These are phyloP conservation scores for Lactifluus pinguis DNA, from an alignment of 768 basidiomycete genomes.

Conservation along the genomic window DNA sequence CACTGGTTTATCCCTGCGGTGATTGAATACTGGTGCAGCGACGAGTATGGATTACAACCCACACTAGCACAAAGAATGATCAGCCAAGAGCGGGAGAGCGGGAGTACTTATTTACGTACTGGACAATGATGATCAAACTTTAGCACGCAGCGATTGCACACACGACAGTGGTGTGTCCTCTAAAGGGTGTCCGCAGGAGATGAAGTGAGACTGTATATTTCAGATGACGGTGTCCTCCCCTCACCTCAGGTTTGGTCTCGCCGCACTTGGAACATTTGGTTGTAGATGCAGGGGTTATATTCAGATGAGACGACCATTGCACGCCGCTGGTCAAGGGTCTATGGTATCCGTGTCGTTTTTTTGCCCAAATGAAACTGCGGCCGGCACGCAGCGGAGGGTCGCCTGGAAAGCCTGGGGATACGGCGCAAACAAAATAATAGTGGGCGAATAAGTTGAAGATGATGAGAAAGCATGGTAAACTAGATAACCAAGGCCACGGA, in stretches of 20 bases:
- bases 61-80: neutral
- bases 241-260: slow-evolving; percentile 14
- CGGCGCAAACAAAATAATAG: slow-evolving; percentile 79
- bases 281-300: slow-evolving; percentile 41
- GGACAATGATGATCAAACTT: slow-evolving; percentile 92
- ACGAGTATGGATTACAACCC: slow-evolving; percentile 2
- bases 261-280: slow-evolving; percentile 17
- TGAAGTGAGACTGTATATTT: neutral
- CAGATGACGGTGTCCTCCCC: neutral
- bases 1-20: slow-evolving; percentile 90
- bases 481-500: slow-evolving; percentile 45
- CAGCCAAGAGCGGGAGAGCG: neutral
- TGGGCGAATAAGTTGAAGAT: slow-evolving; percentile 69
- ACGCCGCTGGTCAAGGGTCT: slow-evolving; percentile 33
- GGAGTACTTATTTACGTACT: slow-evolving; percentile 39
- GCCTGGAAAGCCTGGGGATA: slow-evolving; percentile 72
- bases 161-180: slow-evolving; percentile 89
- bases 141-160: slow-evolving; percentile 83
- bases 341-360: slow-evolving; percentile 25
- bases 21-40: neutral
- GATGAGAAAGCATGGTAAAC: slow-evolving; percentile 67
- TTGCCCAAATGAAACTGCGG: slow-evolving; percentile 51
- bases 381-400: slow-evolving; percentile 40
- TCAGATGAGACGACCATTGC: slow-evolving; percentile 40
- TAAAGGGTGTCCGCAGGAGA: slow-evolving; percentile 23